phyloP scores from a whole-genome alignment of 306 rosid genomes.

The Mimosa bimucronata region DNA sequence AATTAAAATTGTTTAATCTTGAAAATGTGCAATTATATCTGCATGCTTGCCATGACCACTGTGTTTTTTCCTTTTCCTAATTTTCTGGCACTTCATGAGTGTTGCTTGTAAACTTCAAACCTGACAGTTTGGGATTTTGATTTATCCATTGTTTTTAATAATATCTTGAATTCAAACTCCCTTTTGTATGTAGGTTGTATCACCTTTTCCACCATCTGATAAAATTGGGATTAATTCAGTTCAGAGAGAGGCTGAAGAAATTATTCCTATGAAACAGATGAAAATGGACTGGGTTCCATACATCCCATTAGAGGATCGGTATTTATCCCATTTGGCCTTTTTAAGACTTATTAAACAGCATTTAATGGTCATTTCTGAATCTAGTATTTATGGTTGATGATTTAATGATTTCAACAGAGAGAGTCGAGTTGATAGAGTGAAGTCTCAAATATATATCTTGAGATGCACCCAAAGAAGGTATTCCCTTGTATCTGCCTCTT shows the following conservation, averaged over 20 bases:
- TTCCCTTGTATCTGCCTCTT: neutral
- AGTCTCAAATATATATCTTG: slow-evolving; percentile 22
- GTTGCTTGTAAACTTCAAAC: neutral
- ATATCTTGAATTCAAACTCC: neutral
- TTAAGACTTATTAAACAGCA: neutral
- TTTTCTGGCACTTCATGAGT: neutral
- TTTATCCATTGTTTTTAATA: neutral
- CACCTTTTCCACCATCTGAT: slow-evolving; percentile 25
- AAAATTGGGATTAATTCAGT: slow-evolving; percentile 23
- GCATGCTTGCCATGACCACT: neutral
- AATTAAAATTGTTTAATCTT: neutral
- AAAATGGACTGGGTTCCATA: slow-evolving; percentile 29
- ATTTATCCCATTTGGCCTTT: slow-evolving; percentile 3
- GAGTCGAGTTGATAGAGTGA: slow-evolving; percentile 20
- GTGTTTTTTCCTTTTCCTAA: neutral
- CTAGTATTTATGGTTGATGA: neutral
- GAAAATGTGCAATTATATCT: neutral
- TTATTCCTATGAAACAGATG: slow-evolving; percentile 25
- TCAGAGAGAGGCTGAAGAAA: slow-evolving; percentile 29
- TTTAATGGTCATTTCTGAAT: neutral
- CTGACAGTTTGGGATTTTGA: neutral
- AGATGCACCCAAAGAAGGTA: slow-evolving; percentile 26
- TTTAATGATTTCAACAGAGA: slow-evolving; percentile 8
- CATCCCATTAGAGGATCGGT: slow-evolving; percentile 55
- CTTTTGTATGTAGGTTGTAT: neutral